Evolutionary conservation across 2,329 filamentous ascomycete species (phyloP), one percentile per base, ranked within the genome.

Genomic region (Fusarium coffeatum): DNA sequence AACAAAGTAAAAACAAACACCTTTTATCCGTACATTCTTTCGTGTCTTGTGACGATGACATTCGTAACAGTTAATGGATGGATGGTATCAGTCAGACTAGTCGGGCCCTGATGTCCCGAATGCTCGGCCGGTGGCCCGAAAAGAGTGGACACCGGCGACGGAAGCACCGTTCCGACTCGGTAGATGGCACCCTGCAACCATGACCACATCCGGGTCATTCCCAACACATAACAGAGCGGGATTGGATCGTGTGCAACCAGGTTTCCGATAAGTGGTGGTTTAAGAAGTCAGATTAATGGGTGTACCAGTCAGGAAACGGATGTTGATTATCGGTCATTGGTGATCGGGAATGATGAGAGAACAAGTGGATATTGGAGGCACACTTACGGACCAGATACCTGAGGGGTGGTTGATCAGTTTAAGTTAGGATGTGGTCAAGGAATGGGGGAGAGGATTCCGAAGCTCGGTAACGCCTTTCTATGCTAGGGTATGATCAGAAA

Each of bases 111-210:
- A 41, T 49, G 47, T 42, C 23, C 34, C 54, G 54, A 66, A 48
- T 23, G 30, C 23, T 63, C 43, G 46, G 57, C 32, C 48, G 46
- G 27, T 30, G 15, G 40, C 32, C 59, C 60, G 55, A 66, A 20
- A 68, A 61, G 20, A 62, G 58, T 73, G 71, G 69, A 32, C 16
- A 48, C 56, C 55, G n/a, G 27, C n/a, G 51, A 22, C 46, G 66
- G 71, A 72, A 74, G 45, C 54, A 58, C 58, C 53, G 45, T 68
- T 70, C 69, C 71, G 66, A 58, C 30, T 27, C 27, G 42, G 34
- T 41, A 48, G 47, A 54, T 42, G 49, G 37, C 42, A 51, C 37
- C 56, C 49, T 32, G 51, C 10, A 28, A 49, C 53, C 32, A 49
- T 40, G n/a, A 10, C 20, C 49, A 42, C 22, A 20, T 23, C 25